Percentiles rank a stretch among this genome's conserved stretches.
These are phyloP conservation scores for Cystoisospora suis DNA, from an alignment of 169 alveolate genomes.

Conservation along the genomic window DNA sequence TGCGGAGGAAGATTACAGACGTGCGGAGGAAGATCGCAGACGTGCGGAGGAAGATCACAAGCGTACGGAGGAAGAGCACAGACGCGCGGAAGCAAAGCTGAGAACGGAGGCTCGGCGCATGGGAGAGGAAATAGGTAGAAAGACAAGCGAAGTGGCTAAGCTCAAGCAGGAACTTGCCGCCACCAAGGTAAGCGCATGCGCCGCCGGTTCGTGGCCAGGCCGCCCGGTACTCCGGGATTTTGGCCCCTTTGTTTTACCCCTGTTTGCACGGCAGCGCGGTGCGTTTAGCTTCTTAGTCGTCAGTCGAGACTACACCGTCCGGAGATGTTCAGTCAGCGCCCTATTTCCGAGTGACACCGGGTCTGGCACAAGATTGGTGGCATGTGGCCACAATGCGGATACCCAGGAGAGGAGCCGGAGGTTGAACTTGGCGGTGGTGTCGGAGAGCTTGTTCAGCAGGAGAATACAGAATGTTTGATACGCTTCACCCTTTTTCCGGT, in stretches of 20 bases:
- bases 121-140: background rate
- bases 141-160: background rate
- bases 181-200: background rate
- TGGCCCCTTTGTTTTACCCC: background rate
- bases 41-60: background rate
- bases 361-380: too few species aligned
- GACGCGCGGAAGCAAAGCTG: background rate
- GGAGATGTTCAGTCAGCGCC: background rate
- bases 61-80: background rate
- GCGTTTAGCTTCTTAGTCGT: background rate
- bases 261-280: background rate
- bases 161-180: background rate
- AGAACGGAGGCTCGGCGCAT: slow-evolving; percentile 1
- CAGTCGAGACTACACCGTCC: background rate
- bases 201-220: background rate
- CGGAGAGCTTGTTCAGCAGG: background rate
- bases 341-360: too few species aligned
- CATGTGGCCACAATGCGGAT: too few species aligned
- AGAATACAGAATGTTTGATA: background rate
- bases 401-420: too few species aligned
- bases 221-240: background rate
- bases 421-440: background rate
- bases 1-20: background rate
- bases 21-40: too few species aligned
- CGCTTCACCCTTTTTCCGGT: background rate